phyloP scores from a whole-genome alignment of 371 early-diverging fungal genomes.

The Lichtheimia hyalospora region DNA sequence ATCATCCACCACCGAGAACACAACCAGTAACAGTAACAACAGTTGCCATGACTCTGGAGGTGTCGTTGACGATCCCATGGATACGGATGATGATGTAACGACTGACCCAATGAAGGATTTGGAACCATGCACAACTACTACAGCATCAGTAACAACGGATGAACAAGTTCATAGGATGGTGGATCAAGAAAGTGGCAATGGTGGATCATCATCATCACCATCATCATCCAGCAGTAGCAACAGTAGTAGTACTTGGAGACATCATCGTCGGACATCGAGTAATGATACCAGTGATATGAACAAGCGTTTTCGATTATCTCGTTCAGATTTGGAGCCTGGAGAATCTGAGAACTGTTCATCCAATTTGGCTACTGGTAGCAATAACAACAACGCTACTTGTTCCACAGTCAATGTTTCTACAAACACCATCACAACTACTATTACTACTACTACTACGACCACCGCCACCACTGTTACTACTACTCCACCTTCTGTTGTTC shows the following conservation, averaged over 20 bases:
- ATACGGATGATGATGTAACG: neutral
- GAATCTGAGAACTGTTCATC: constrained; percentile 14
- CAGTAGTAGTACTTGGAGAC: constrained; percentile 14
- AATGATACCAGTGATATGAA: constrained; percentile 51
- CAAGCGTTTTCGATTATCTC: constrained; percentile 29
- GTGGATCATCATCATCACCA: constrained; percentile 15
- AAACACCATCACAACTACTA: constrained; percentile 18
- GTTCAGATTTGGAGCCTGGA: constrained; percentile 27
- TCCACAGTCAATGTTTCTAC: constrained; percentile 14
- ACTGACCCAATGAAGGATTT: neutral
- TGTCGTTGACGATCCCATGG: neutral
- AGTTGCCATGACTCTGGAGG: neutral
- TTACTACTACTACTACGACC: constrained; percentile 7
- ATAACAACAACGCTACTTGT: constrained; percentile 9
- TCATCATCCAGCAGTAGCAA: constrained; percentile 10
- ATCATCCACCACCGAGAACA: neutral
- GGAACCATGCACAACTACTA: neutral
- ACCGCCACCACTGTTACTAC: constrained; percentile 13
- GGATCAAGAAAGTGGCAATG: neutral
- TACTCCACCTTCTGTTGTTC: constrained; percentile 1
- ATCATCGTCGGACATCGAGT: constrained; percentile 50
- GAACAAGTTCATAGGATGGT: neutral
- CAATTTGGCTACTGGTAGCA: constrained; percentile 15
- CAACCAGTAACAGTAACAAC: neutral
- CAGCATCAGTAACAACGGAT: neutral